Percentiles rank a stretch among this genome's conserved stretches.
Conservation (phyloP, 176 grass and related monocot genomes). For the Aegilops umbellulata region DNA sequence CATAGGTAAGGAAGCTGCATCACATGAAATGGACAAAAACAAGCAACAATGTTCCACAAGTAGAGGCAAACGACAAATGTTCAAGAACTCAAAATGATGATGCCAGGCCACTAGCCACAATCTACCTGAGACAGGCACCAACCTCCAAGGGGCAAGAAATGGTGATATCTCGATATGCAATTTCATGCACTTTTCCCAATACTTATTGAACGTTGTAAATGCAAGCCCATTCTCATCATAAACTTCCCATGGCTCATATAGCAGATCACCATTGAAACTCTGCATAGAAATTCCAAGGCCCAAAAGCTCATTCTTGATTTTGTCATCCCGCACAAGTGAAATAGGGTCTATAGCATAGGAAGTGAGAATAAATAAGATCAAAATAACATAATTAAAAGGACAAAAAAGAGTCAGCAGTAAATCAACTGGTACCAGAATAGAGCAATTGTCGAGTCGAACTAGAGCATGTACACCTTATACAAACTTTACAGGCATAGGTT, state of each 20-base stretch:
- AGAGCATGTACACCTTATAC: neutral
- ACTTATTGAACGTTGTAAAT: slow-evolving; percentile 69
- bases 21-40: neutral
- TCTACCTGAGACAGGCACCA: slow-evolving; percentile 63
- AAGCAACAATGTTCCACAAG: neutral
- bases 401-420: neutral
- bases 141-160: slow-evolving; percentile 58
- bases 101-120: slow-evolving; percentile 1
- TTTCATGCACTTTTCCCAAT: slow-evolving; percentile 75
- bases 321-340: slow-evolving; percentile 81
- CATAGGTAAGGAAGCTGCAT: neutral
- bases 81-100: slow-evolving; percentile 14
- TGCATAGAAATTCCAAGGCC: slow-evolving; percentile 59
- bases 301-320: slow-evolving; percentile 73
- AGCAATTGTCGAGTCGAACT: slow-evolving; percentile 1
- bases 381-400: neutral
- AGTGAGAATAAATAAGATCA: slow-evolving; percentile 39
- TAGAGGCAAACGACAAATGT: neutral
- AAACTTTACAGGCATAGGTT: neutral
- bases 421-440: slow-evolving; percentile 19
- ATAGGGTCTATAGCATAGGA: slow-evolving; percentile 64
- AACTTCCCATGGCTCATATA: slow-evolving; percentile 88
- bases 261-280: slow-evolving; percentile 78
- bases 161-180: slow-evolving; percentile 43
- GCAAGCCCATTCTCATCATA: slow-evolving; percentile 67